phyloP scores from a whole-genome alignment of 306 rosid species.

The Dicorynia guianensis region DNA sequence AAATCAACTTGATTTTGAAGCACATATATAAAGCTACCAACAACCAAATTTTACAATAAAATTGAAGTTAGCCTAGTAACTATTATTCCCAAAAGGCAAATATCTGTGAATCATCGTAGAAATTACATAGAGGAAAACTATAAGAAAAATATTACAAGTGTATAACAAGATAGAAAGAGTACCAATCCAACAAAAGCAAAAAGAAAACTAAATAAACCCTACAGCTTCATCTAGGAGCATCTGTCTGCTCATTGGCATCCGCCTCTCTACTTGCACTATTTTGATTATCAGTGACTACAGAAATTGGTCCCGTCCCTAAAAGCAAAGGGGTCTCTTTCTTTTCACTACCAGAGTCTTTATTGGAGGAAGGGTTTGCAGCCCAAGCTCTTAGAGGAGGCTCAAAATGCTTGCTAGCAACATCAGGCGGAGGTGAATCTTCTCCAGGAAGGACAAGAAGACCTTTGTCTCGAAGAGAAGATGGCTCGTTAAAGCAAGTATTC shows the following conservation, averaged over 20 bases:
- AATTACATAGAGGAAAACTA: too few relatives aligned
- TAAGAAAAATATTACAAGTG: too few relatives aligned
- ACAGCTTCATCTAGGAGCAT: neutral
- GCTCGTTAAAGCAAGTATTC: slow-evolving; percentile 59
- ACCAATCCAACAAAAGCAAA: neutral
- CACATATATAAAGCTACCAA: too few relatives aligned
- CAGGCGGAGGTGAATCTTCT: slow-evolving; percentile 61
- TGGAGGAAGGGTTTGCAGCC: slow-evolving; percentile 45
- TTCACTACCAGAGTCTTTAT: slow-evolving; percentile 26
- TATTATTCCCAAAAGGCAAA: too few relatives aligned
- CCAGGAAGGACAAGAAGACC: slow-evolving; percentile 66
- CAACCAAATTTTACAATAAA: too few relatives aligned
- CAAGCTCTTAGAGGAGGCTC: slow-evolving; percentile 66
- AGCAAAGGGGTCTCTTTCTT: slow-evolving; percentile 53
- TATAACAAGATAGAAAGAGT: neutral
- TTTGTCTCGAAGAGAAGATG: slow-evolving; percentile 56
- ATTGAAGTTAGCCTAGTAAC: too few relatives aligned
- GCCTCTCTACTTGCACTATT: slow-evolving; percentile 29
- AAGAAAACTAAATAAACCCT: neutral
- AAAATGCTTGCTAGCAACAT: slow-evolving; percentile 61
- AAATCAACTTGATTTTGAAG: too few relatives aligned
- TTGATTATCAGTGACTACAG: slow-evolving; percentile 29
- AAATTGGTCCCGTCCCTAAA: slow-evolving; percentile 50
- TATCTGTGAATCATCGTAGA: too few relatives aligned
- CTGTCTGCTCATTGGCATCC: slow-evolving; percentile 3